A percentile compares a stretch with the other conserved stretches of the same genome.
Evolutionary conservation across 73 alveolate species (phyloP).

Genomic region (Halteria grandinella): DNA sequence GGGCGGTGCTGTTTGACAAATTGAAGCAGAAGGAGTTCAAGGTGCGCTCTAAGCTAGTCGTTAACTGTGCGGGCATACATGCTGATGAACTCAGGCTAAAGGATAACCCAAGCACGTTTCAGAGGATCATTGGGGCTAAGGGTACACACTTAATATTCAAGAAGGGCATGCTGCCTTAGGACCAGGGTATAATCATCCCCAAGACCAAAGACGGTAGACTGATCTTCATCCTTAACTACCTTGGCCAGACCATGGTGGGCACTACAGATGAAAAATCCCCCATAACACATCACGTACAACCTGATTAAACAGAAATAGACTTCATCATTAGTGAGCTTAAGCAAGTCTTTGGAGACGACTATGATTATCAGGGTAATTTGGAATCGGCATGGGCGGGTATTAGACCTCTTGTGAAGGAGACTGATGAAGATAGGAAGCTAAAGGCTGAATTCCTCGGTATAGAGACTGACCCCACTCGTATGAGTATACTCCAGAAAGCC

Average conservation of each 20-base stretch:
- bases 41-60: constrained; percentile 79
- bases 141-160: constrained; percentile 88
- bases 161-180: constrained; percentile 55
- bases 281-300: constrained; percentile 19
- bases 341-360: constrained; percentile 58
- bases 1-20: constrained; percentile 73
- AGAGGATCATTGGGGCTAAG: constrained; percentile 74
- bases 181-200: constrained; percentile 78
- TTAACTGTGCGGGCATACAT: constrained; percentile 86
- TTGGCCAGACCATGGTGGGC: constrained; percentile 81
- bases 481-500: too few relatives aligned
- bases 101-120: constrained; percentile 72
- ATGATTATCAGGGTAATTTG: constrained; percentile 54
- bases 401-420: constrained; percentile 79
- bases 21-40: constrained; percentile 66
- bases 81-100: constrained; percentile 79
- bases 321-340: constrained; percentile 37
- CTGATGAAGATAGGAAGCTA: constrained; percentile 52
- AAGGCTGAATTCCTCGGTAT: too few relatives aligned
- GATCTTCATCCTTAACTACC: constrained; percentile 76
- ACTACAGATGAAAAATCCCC: constrained; percentile 85
- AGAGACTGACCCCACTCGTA: too few relatives aligned
- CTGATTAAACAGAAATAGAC: constrained; percentile 53
- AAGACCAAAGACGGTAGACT: constrained; percentile 88
- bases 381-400: constrained; percentile 83